Conservation (phyloP, 1,284 basidiomycete genomes). For the Rhodofomes roseus region DNA sequence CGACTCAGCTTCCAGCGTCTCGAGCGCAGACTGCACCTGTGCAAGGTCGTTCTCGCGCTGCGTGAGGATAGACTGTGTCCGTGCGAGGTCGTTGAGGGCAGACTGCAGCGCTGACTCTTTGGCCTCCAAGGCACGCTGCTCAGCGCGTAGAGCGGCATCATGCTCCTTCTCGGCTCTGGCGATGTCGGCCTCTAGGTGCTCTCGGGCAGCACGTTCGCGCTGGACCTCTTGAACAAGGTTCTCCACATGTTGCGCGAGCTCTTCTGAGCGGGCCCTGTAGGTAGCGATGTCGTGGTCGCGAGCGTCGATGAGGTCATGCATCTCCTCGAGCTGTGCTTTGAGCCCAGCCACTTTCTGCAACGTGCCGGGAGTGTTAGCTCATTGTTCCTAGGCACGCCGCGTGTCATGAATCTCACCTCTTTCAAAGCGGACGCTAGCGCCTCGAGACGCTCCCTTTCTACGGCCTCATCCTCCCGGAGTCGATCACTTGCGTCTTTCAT, state of each 20-base stretch:
- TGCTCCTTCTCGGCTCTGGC: slow-evolving; percentile 53
- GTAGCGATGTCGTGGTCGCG: slow-evolving; percentile 56
- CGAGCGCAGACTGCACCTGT: slow-evolving; percentile 72
- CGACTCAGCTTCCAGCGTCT: slow-evolving; percentile 61
- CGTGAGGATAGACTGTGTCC: slow-evolving; percentile 54
- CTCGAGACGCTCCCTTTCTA: slow-evolving; percentile 71
- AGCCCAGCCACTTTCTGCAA: slow-evolving; percentile 60
- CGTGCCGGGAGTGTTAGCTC: too few species aligned
- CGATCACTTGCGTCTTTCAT: slow-evolving; percentile 47
- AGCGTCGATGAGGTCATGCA: slow-evolving; percentile 57
- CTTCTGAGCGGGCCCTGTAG: slow-evolving; percentile 66
- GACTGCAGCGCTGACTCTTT: slow-evolving; percentile 66
- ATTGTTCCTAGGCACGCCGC: neutral
- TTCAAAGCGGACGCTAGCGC: slow-evolving; percentile 72
- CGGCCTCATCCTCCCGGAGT: slow-evolving; percentile 61
- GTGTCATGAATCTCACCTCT: slow-evolving; percentile 46
- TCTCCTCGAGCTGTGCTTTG: slow-evolving; percentile 62
- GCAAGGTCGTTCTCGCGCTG: slow-evolving; percentile 73
- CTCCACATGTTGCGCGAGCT: slow-evolving; percentile 72
- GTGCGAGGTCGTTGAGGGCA: slow-evolving; percentile 56
- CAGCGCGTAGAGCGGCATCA: slow-evolving; percentile 53
- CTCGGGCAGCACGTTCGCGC: slow-evolving; percentile 50
- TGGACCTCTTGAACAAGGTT: slow-evolving; percentile 68
- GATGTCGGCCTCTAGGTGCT: slow-evolving; percentile 53
- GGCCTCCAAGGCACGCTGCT: slow-evolving; percentile 58